Evolutionary conservation across 768 basidiomycete species (phyloP).

Genomic region (Lentinula sp.): DNA sequence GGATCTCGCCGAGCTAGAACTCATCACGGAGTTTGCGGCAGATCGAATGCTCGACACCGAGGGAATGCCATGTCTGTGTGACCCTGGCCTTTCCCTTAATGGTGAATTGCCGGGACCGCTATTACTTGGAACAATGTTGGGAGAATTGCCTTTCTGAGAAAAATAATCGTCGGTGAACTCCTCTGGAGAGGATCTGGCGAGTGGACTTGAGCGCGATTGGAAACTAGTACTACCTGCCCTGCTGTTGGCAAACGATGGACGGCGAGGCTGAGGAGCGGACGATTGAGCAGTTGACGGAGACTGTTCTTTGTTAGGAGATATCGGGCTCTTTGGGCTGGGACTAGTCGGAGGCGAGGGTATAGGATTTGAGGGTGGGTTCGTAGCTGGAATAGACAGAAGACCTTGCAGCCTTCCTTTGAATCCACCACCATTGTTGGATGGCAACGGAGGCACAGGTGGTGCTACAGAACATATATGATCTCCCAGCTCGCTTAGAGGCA

Average conservation of each 20-base stretch:
- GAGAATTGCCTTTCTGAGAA: conserved; percentile 8
- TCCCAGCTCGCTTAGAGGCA: conserved; percentile 67
- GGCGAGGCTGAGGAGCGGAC: conserved; percentile 15
- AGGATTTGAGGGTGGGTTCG: neutral
- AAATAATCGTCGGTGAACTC: conserved; percentile 8
- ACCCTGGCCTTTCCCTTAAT: neutral
- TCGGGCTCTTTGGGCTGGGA: neutral
- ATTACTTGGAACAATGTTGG: conserved; percentile 1
- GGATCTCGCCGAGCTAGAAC: neutral
- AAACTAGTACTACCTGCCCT: conserved; percentile 24
- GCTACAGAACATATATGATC: conserved; percentile 67
- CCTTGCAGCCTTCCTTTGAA: neutral
- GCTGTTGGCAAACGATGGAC: conserved; percentile 19
- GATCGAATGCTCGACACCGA: neutral
- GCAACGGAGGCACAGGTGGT: conserved; percentile 36
- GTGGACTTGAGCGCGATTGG: conserved; percentile 28
- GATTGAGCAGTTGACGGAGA: conserved; percentile 9
- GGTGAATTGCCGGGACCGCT: conserved; percentile 10
- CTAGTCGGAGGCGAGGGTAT: neutral
- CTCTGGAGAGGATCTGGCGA: conserved; percentile 17
- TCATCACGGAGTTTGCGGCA: neutral
- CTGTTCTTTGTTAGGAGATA: neutral
- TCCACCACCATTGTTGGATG: conserved; percentile 14
- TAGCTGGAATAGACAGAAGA: neutral
- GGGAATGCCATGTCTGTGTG: neutral